Conservation (phyloP, 2,329 filamentous ascomycete genomes). For the Tympanopsis confertula region DNA sequence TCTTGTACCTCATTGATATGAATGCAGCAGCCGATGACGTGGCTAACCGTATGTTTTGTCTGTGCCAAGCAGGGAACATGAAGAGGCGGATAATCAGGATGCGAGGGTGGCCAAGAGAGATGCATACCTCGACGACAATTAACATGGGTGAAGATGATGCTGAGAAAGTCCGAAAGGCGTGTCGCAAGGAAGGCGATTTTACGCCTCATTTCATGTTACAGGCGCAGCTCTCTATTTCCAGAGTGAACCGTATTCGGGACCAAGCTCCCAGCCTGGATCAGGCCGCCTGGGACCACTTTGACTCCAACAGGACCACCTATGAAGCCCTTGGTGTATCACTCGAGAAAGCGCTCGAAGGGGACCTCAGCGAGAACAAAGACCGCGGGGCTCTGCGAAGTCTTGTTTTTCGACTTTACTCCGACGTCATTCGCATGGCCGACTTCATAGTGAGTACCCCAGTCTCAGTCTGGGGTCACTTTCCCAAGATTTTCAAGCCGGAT, state of each 20-base stretch:
- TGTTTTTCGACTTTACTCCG: conserved; percentile 23
- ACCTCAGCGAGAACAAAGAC: conserved; percentile 9
- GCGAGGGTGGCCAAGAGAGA: conserved; percentile 26
- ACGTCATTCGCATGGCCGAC: conserved; percentile 23
- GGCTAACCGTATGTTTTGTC: conserved; percentile 24
- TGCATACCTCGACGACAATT: no score
- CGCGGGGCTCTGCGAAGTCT: conserved; percentile 16
- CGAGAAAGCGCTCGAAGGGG: conserved; percentile 11
- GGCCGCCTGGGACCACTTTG: conserved; percentile 26
- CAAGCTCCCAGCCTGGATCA: conserved; percentile 29
- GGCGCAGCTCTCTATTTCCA: conserved; percentile 21
- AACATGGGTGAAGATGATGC: no score
- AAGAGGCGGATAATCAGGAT: conserved; percentile 22
- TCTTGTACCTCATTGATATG: conserved; percentile 33
- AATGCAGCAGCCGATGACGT: conserved; percentile 34
- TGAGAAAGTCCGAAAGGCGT: background rate
- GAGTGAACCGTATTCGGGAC: conserved; percentile 6
- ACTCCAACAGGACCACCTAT: conserved; percentile 15
- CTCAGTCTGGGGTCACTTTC: conserved; percentile 23
- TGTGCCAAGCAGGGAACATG: conserved; percentile 22
- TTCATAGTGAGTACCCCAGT: conserved; percentile 35
- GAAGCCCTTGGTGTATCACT: conserved; percentile 15
- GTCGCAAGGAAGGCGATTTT: background rate
- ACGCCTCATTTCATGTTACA: conserved; percentile 19
- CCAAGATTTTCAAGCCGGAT: conserved; percentile 59